Evolutionary conservation across 2,329 filamentous ascomycete species (phyloP).

Genomic region (Epichloe sylvatica): DNA sequence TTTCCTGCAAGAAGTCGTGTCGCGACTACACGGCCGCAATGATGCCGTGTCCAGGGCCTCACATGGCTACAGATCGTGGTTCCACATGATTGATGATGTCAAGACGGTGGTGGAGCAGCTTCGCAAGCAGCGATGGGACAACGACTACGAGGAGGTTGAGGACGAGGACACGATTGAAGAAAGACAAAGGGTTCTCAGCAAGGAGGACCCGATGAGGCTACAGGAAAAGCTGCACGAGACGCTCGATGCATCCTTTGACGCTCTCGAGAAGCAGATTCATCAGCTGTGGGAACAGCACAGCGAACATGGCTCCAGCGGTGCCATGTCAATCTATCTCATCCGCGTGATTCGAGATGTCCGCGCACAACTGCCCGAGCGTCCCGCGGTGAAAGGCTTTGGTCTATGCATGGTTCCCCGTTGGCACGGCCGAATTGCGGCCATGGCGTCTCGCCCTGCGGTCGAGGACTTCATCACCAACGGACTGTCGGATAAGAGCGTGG

Average conservation of each 20-base stretch:
- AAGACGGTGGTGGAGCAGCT: conserved; percentile 50
- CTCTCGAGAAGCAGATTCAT: conserved; percentile 42
- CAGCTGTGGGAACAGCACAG: conserved; percentile 34
- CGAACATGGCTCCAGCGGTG: conserved; percentile 33
- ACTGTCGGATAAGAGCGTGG: conserved; percentile 33
- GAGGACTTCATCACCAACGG: conserved; percentile 30
- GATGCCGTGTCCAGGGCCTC: conserved; percentile 49
- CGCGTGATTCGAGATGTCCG: conserved; percentile 64
- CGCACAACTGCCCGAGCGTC: conserved; percentile 43
- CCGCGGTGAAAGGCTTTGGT: conserved; percentile 41
- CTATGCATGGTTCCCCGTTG: conserved; percentile 47
- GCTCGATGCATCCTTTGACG: conserved; percentile 41
- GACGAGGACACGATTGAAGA: conserved; percentile 57
- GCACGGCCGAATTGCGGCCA: conserved; percentile 44
- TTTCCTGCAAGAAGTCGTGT: conserved; percentile 57
- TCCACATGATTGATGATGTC: conserved; percentile 54
- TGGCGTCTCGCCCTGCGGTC: conserved; percentile 37
- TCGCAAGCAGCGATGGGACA: conserved; percentile 58
- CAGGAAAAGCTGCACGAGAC: conserved; percentile 44
- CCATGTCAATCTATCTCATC: conserved; percentile 51
- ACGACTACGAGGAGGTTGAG: conserved; percentile 58
- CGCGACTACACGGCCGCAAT: conserved; percentile 59
- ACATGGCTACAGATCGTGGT: conserved; percentile 57
- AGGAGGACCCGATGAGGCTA: conserved; percentile 54
- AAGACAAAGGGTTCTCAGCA: conserved; percentile 53